These are phyloP conservation scores for Cicer arietinum DNA, from an alignment of 306 rosid genomes.

Conservation along the genomic window DNA sequence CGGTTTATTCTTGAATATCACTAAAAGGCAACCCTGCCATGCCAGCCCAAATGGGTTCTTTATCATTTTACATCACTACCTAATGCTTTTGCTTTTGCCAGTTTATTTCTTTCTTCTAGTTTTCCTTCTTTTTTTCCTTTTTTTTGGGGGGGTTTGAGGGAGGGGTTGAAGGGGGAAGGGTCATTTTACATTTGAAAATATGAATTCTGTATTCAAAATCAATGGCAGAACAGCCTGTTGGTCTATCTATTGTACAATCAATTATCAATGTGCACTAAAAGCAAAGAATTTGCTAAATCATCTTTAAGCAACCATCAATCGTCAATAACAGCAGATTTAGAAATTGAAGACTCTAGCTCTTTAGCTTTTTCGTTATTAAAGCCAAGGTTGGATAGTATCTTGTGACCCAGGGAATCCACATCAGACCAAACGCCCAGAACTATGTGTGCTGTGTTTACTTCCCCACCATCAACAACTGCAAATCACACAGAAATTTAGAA, in stretches of 20 bases:
- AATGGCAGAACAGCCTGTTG: slow-evolving; percentile 36
- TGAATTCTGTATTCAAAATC: slow-evolving; percentile 25
- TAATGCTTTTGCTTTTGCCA: slow-evolving; percentile 3
- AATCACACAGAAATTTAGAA: slow-evolving; percentile 14
- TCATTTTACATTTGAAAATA: slow-evolving; percentile 3
- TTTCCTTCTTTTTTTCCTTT: not conserved
- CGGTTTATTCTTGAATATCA: slow-evolving; percentile 13
- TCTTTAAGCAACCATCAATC: slow-evolving; percentile 47
- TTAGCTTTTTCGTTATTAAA: slow-evolving; percentile 65
- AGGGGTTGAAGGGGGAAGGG: not conserved
- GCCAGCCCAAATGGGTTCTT: not conserved
- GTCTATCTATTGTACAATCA: slow-evolving; percentile 44
- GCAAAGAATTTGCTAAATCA: slow-evolving; percentile 19
- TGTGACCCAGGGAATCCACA: slow-evolving; percentile 63
- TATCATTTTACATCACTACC: slow-evolving; percentile 22
- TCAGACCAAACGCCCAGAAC: slow-evolving; percentile 79
- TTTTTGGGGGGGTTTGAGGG: not conserved
- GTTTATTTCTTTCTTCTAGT: not conserved
- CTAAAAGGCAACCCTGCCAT: not conserved
- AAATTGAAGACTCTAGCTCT: slow-evolving; percentile 64
- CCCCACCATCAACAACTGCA: slow-evolving; percentile 59
- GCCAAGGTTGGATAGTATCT: slow-evolving; percentile 64
- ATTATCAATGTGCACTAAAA: slow-evolving; percentile 38
- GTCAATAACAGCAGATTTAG: slow-evolving; percentile 54
- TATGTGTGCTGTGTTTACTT: slow-evolving; percentile 60